phyloP scores from a whole-genome alignment of 495 filamentous ascomycete genomes.

The Pseudomonodictys pantanalensis region DNA sequence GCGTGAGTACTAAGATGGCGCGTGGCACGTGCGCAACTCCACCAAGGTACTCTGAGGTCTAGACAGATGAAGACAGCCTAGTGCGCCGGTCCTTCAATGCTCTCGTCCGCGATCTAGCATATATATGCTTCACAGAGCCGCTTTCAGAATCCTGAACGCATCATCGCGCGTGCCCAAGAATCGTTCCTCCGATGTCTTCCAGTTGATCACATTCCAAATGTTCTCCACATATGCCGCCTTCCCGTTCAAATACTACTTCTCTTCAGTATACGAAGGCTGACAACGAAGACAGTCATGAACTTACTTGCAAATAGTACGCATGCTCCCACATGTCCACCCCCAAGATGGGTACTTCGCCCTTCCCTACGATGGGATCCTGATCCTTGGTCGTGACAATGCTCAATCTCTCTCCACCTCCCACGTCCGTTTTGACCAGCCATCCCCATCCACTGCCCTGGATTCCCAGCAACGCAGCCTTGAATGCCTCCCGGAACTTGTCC shows the following conservation, averaged over 20 bases:
- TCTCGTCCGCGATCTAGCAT: background rate
- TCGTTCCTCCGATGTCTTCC: constrained; percentile 38
- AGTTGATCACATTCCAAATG: constrained; percentile 42
- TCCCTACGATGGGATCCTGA: constrained; percentile 41
- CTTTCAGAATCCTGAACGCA: constrained; percentile 35
- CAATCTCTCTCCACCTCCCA: constrained; percentile 28
- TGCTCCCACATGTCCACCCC: constrained; percentile 47
- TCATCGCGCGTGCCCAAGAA: constrained; percentile 29
- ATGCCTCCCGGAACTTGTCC: constrained; percentile 38
- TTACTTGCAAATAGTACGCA: constrained; percentile 44
- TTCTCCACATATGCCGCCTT: constrained; percentile 41
- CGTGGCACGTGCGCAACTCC: background rate
- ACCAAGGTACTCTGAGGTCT: constrained; percentile 2
- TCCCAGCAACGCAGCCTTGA: constrained; percentile 38
- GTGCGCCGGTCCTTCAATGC: background rate
- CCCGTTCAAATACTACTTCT: constrained; percentile 39
- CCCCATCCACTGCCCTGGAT: constrained; percentile 46
- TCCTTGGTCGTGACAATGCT: constrained; percentile 42
- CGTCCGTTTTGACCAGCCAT: constrained; percentile 39
- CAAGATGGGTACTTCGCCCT: constrained; percentile 39
- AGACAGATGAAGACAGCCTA: too few relatives aligned
- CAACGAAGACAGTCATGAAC: background rate
- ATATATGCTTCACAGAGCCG: constrained; percentile 13
- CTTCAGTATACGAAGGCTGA: background rate
- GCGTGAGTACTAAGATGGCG: constrained; percentile 19